Evolutionary conservation across 495 filamentous ascomycete genomes (phyloP).

Genomic region (Tuber calosporum): DNA sequence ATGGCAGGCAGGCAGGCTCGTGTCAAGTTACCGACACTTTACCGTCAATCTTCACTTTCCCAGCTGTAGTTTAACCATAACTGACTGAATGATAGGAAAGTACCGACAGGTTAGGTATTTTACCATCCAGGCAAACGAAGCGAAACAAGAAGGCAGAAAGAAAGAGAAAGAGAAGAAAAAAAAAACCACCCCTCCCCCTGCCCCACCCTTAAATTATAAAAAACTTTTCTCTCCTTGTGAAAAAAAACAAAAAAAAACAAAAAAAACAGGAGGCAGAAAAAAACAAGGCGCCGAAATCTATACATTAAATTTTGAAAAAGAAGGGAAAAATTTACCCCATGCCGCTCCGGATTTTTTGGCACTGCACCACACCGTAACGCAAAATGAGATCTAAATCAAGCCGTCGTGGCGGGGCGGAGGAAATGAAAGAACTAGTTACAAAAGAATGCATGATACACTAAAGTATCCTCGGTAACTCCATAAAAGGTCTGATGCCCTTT

Average conservation of each 20-base stretch:
- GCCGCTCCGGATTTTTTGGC: not conserved
- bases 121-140: not conserved
- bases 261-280: not conserved
- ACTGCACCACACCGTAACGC: not conserved
- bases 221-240: not conserved
- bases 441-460: not conserved
- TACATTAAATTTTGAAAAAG: not conserved
- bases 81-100: not conserved
- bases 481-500: conserved; percentile 49
- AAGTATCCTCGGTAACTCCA: conserved; percentile 26
- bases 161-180: not conserved
- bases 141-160: not conserved
- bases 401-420: not conserved
- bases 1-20: not conserved
- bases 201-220: not conserved
- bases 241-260: not conserved
- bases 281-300: conserved; percentile 1
- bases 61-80: not conserved
- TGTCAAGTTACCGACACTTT: not conserved
- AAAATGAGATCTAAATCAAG: not conserved
- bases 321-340: not conserved
- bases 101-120: not conserved
- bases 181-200: not conserved
- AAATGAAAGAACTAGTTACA: not conserved
- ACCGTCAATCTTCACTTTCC: not conserved